Evolutionary conservation across 2,329 filamentous ascomycete species (phyloP).

Genomic region (Geosmithia putterillii): DNA sequence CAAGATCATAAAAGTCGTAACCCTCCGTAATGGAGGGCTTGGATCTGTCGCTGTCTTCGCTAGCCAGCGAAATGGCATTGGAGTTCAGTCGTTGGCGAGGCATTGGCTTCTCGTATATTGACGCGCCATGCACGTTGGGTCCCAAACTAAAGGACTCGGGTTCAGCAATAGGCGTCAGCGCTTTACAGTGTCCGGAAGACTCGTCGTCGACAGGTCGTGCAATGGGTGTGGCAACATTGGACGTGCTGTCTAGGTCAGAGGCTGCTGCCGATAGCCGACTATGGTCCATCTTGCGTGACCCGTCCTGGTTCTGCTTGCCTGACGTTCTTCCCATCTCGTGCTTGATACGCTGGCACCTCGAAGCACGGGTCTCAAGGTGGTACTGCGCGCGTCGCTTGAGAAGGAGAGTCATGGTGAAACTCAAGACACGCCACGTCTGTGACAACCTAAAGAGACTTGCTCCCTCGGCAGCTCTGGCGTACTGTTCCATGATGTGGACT

Average conservation of each 20-base stretch:
- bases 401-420: conserved; percentile 41
- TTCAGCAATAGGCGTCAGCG: conserved; percentile 34
- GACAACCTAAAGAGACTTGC: conserved; percentile 46
- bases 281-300: conserved; percentile 12
- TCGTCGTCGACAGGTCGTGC: conserved; percentile 35
- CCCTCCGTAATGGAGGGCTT: conserved; percentile 44
- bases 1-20: conserved; percentile 54
- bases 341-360: conserved; percentile 21
- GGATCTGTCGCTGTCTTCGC: conserved; percentile 33
- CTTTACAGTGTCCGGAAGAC: conserved; percentile 16
- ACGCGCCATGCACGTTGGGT: conserved; percentile 27
- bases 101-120: conserved; percentile 10
- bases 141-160: conserved; percentile 37
- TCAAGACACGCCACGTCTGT: conserved; percentile 51
- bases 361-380: conserved; percentile 38
- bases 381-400: conserved; percentile 42
- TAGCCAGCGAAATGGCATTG: conserved; percentile 34
- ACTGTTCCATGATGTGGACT: conserved; percentile 38
- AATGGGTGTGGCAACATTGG: conserved; percentile 47
- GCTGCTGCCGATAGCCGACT: conserved; percentile 26
- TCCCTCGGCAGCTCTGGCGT: conserved; percentile 43
- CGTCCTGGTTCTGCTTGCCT: background rate
- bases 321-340: background rate
- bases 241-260: conserved; percentile 46
- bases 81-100: conserved; percentile 36